Base-by-base conservation (phyloP, 2,329 filamentous ascomycete genomes). In the Monilinia polystroma region DNA sequence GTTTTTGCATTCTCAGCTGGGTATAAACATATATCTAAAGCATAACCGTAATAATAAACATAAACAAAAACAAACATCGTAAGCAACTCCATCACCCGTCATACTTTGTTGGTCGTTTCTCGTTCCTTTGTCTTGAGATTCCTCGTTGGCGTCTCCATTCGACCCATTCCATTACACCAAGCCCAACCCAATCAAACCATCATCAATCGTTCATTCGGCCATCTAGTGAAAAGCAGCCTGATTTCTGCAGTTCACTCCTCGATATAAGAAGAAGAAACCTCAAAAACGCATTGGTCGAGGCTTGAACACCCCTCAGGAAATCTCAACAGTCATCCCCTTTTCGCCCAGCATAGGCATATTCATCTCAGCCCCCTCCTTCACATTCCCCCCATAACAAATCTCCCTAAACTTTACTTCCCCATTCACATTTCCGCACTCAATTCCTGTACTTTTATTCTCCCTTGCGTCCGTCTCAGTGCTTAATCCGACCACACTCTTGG, bases 11-110 rank as follows among this genome's bases (percentile, higher is more conserved):
- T 62, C 29, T 62, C 29, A 35, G 51, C n/a, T 26, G 58, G 47
- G 58, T 62, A 62, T 62, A 62, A 51, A 62, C n/a, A 62, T 51
- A 62, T 18, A 16, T 38, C 12, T 51, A 62, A 62, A 52, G 58
- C 20, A 51, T 60, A 51, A 60, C 6, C 41, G 23, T 49, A 49
- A 23, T 49, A 23, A 52, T 52, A 52, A 20, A 38, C 58, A 51
- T 51, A 51, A 62, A 32, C 45, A 23, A 51, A 51, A 62, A 26
- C 14, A 41, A 49, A 51, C 58, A 51, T 52, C 29, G 58, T 43
- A 16, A 43, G 41, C 47, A 51, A 41, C n/a, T 2, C 58, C 32
- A 38, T 49, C 56, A 45, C 29, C 41, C 3, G 18, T 29, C 38
- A 45, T 58, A 26, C 20, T 41, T 45, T 23, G 3, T 47, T 47